Evolutionary conservation across 192 early-diverging fungal genomes (phyloP).

Genomic region (Backusella parvicylindrica): DNA sequence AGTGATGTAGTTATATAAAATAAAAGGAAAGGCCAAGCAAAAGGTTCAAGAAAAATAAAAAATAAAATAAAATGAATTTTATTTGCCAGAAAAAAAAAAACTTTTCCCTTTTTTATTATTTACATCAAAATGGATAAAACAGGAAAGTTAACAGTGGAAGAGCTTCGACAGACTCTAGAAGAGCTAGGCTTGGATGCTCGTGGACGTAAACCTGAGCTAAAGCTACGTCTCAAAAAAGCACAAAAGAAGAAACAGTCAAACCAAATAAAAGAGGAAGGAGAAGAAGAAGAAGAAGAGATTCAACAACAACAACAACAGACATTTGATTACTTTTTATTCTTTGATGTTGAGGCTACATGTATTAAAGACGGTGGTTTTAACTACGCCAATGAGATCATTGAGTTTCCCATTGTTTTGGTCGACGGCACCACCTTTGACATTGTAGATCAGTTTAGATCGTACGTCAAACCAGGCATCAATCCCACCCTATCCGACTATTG

Average conservation of each 20-base stretch:
- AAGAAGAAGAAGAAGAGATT: not conserved
- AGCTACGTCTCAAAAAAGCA: constrained; percentile 40
- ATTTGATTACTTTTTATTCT: constrained; percentile 65
- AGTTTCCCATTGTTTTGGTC: constrained; percentile 77
- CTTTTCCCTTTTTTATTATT: not conserved
- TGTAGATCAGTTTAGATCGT: constrained; percentile 72
- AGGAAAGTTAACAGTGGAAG: constrained; percentile 33
- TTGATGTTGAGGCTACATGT: constrained; percentile 86
- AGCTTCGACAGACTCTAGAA: constrained; percentile 37
- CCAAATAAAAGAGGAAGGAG: not conserved
- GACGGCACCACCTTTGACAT: constrained; percentile 57
- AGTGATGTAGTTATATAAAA: not conserved
- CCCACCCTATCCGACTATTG: constrained; percentile 77
- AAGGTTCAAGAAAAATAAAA: not conserved
- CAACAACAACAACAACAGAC: constrained; percentile 31
- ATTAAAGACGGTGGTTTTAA: constrained; percentile 48
- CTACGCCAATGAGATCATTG: constrained; percentile 82
- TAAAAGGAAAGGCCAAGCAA: not conserved
- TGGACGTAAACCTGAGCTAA: constrained; percentile 44
- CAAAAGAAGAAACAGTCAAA: not conserved
- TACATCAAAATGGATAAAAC: not conserved
- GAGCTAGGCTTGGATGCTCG: constrained; percentile 41
- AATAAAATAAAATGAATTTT: not conserved
- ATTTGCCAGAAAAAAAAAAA: not conserved
- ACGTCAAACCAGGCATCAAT: constrained; percentile 62